Evolutionary conservation across 1,284 basidiomycete genomes (phyloP).

Genomic region (Kwoniella shivajii): DNA sequence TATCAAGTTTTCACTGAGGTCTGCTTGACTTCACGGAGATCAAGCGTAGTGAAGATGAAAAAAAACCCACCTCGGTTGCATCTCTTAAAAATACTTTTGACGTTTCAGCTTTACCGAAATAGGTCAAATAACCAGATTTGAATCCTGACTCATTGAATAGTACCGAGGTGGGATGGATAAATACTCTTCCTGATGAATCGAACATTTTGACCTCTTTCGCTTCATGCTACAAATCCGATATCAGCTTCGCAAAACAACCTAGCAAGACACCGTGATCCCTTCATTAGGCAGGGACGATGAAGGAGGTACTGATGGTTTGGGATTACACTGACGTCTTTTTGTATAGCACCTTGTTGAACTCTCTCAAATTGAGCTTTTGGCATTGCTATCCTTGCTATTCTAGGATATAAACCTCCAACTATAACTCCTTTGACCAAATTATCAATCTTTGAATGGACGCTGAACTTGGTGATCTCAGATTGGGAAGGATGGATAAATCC

Average conservation of each 20-base stretch:
- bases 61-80: slow-evolving; percentile 71
- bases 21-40: not conserved
- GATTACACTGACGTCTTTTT: slow-evolving; percentile 60
- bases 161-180: slow-evolving; percentile 75
- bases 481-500: slow-evolving; percentile 63
- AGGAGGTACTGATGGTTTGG: not conserved
- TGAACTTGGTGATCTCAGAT: slow-evolving; percentile 55
- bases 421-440: slow-evolving; percentile 80
- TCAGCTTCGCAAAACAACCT: too few relatives aligned
- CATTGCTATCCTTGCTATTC: slow-evolving; percentile 72
- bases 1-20: not conserved
- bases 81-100: slow-evolving; percentile 84
- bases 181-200: slow-evolving; percentile 59
- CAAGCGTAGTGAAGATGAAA: not conserved
- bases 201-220: slow-evolving; percentile 80
- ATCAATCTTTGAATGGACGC: slow-evolving; percentile 63
- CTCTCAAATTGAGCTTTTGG: slow-evolving; percentile 79
- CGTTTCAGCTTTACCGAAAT: slow-evolving; percentile 82
- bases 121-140: slow-evolving; percentile 76
- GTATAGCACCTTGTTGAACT: slow-evolving; percentile 74
- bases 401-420: slow-evolving; percentile 79
- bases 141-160: slow-evolving; percentile 74
- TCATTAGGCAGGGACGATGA: too few relatives aligned
- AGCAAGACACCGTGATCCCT: too few relatives aligned
- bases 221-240: slow-evolving; percentile 58